Conservation (phyloP, 1,139 yeast species). For the Protomyces gravidus region DNA sequence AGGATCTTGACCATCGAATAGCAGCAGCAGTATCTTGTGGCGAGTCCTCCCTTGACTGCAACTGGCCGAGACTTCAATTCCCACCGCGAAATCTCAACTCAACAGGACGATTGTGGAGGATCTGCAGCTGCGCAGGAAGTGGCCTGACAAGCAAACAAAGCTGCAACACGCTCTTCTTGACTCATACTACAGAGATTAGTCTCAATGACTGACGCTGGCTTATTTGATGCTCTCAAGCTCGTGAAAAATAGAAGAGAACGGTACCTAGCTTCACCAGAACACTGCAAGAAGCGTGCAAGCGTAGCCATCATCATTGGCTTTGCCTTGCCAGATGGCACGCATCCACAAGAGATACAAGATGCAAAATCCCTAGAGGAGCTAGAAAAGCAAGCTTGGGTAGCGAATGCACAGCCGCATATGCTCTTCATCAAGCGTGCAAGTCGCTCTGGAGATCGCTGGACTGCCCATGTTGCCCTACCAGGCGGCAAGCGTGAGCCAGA, state of each 20-base stretch:
- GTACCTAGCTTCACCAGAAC: background rate
- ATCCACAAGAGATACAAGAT: background rate
- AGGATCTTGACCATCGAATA: conserved; percentile 21
- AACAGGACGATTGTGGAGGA: no score
- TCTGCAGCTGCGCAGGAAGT: no score
- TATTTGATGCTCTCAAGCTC: background rate
- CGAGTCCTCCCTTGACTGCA: no score
- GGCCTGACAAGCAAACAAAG: no score
- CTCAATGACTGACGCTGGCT: no score
- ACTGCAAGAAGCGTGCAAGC: conserved; percentile 3
- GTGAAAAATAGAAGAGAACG: background rate
- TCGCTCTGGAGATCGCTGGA: conserved; percentile 44
- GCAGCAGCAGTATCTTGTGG: no score
- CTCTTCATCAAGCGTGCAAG: conserved; percentile 43
- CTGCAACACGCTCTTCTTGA: no score
- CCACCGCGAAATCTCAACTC: background rate
- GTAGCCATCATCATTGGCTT: background rate
- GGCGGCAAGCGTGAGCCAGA: conserved; percentile 44
- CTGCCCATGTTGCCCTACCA: conserved; percentile 46
- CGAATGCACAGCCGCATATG: conserved; percentile 36
- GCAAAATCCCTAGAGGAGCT: background rate
- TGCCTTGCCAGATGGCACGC: background rate
- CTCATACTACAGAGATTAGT: no score
- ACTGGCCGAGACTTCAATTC: background rate
- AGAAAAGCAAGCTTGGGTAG: background rate